Conservation (phyloP, 2,329 filamentous ascomycete genomes). For the Basipetospora chlamydospora region DNA sequence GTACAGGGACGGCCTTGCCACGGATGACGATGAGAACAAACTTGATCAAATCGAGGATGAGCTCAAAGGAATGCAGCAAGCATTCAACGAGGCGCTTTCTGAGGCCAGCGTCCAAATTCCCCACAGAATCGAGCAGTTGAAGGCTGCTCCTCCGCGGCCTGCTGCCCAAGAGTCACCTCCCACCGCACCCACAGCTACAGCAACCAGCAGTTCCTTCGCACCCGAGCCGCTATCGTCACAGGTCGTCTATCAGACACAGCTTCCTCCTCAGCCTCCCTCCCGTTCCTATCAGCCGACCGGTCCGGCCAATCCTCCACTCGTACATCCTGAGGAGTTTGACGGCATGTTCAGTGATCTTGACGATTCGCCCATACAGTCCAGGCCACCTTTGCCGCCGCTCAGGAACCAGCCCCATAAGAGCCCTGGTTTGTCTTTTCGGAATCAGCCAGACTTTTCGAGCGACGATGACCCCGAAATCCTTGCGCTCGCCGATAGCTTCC, state of each 20-base stretch:
- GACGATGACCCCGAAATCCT: conserved; percentile 9
- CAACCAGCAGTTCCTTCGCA: conserved; percentile 18
- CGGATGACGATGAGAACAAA: conserved; percentile 33
- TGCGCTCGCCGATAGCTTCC: conserved; percentile 7
- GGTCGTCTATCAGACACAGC: conserved; percentile 37
- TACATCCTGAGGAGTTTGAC: conserved; percentile 13
- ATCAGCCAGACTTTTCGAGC: conserved; percentile 6
- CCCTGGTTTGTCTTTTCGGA: background rate
- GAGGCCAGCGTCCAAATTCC: conserved; percentile 30
- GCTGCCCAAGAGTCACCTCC: conserved; percentile 24
- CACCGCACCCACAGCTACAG: conserved; percentile 21
- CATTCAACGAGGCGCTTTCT: conserved; percentile 24
- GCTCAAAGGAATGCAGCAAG: conserved; percentile 27
- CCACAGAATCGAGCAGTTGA: conserved; percentile 19
- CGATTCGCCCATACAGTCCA: background rate
- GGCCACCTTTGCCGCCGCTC: background rate
- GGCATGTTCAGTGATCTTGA: conserved; percentile 8
- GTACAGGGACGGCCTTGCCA: conserved; percentile 36
- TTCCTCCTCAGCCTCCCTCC: conserved; percentile 16
- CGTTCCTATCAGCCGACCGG: conserved; percentile 11
- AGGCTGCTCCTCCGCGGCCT: conserved; percentile 7
- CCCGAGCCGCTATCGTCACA: conserved; percentile 24
- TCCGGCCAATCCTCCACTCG: conserved; percentile 9
- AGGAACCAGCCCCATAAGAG: background rate
- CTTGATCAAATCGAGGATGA: conserved; percentile 32